Evolutionary conservation across 2,329 filamentous ascomycete species (phyloP), one percentile per base, ranked within the genome.

Genomic region (Epicoccum sorghinum): DNA sequence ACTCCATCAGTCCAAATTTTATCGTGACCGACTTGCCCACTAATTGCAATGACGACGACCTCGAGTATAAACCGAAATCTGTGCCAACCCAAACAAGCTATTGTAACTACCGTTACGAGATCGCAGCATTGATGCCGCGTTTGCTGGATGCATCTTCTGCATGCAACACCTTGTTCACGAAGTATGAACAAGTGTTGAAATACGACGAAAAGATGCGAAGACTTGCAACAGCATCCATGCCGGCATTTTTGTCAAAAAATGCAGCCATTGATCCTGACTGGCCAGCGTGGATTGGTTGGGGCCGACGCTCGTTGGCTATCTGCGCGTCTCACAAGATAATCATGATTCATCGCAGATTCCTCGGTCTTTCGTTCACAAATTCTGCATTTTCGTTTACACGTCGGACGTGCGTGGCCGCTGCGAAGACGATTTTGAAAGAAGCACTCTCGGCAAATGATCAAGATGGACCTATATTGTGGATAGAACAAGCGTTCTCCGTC

Each of bases 301-400:
- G 72, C 6, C 62, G 74, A 43, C 63, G 71, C 22, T 69, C 71
- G n/a, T 43, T 77, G 9, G 66, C 73, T 0, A 73, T 77, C 14
- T 74, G 72, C 46, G 67, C 72, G 12, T 52, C 72, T 1, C 75
- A 77, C 39, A 77, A 77, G 51, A 74, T 76, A 24, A 76, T 77
- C 49, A 77, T 77, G 75, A 75, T 77, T n/a, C 73, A 75, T 43
- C 64, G 75, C 4, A 74, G 72, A 29, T 77, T 76, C 38, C 55
- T 77, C 2, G 69, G 73, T 8, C 50, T 70, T 9, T 75, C 71
- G 12, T 77, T 77, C 42, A 72, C 70, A 0, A 76, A 76, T 27
- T 65, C 69, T 0, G 68, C 70, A 3, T 77, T 77, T 47, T 63
- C 62, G 0, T 73, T 76, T 32, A 77, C 75, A 0, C 68, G 75